Base-by-base conservation (phyloP, 352 stramenopile genomes). In the Phytopythium mirpurense region DNA sequence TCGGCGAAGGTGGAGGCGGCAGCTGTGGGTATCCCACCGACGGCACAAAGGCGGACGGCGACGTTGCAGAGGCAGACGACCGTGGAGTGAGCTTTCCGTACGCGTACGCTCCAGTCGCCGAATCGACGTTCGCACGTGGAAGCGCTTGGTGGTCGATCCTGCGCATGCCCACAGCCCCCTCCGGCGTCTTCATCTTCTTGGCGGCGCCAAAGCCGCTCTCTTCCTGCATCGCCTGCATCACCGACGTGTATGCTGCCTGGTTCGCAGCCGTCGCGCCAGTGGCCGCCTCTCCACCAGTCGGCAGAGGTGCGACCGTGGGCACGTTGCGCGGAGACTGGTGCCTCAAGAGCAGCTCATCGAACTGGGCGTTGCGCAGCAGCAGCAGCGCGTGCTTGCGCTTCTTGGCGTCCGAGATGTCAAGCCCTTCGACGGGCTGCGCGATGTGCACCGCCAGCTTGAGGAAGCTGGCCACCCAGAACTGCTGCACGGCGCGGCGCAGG, bases 391-490 rank as follows among this genome's bases (percentile, higher is more conserved):
- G 73, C 54, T 93, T 93, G 50, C 75, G 76, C 67, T 94, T 94
- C 74, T 90, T 92, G 44, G 72, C 65, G 63, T 90, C 76, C 21
- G 83, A 89, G 37, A 90, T 66, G 51, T 92, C 79, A 23, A 92
- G 63, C 0, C 83, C 81, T 29, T 83, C 63, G 21, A 94, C 79
- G 2, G 75, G 65, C 62, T 94, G 83, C 16, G 78, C 83, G 10
- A 92, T 67, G 9, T 86, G 62, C 23, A 94, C 69, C 5, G 83
- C 77, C 45, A 94, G 87, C 59, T 90, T 90, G 56, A 94, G 65
- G 53, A 94, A 90, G 53, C 90, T 91, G 62, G 57, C 60, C 32
- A 91, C 79, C 83, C 83, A 94, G 48, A 94, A 94, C 65, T 94
- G 79, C 60, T 88, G 78, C 44, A 92, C 83, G 6, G 83, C 83